Percentiles rank a stretch among this genome's conserved stretches.
Evolutionary conservation across 352 stramenopile genomes (phyloP).

Genomic region (Elongisporangium prolatum): DNA sequence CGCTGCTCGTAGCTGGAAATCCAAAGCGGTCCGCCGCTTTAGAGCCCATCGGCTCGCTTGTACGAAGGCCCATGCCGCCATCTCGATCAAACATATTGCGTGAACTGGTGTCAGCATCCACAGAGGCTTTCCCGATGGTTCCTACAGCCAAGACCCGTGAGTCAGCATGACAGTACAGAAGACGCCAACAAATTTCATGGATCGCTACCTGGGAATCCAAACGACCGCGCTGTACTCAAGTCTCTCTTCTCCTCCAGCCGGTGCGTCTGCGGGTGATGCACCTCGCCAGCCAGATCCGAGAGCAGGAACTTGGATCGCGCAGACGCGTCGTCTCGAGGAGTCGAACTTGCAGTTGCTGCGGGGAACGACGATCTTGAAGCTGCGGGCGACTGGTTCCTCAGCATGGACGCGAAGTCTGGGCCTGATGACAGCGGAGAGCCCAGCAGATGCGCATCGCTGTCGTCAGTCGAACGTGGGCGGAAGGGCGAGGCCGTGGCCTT

Average conservation of each 20-base stretch:
- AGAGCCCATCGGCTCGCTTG: too few species aligned
- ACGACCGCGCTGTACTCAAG: constrained; percentile 10
- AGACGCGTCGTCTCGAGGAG: constrained; percentile 2
- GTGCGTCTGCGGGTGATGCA: constrained; percentile 28
- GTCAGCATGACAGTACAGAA: background rate
- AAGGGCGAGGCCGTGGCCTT: background rate
- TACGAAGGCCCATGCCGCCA: background rate
- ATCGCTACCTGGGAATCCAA: constrained; percentile 38
- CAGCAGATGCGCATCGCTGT: background rate
- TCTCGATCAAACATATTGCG: constrained; percentile 7
- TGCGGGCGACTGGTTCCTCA: background rate
- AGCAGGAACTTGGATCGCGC: constrained; percentile 31
- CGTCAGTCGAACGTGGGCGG: background rate
- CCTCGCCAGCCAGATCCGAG: constrained; percentile 55
- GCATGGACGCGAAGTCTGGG: background rate
- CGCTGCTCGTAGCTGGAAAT: too few species aligned
- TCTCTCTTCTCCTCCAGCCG: constrained; percentile 1
- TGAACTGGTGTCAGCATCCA: background rate
- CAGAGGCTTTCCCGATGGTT: background rate
- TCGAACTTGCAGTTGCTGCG: constrained; percentile 4
- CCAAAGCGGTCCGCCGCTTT: background rate
- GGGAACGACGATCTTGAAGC: constrained; percentile 14
- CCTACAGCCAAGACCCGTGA: background rate
- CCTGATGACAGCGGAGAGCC: background rate
- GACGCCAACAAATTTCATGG: too few species aligned